phyloP scores from a whole-genome alignment of 306 rosid species.

The Cicer bijugum region DNA sequence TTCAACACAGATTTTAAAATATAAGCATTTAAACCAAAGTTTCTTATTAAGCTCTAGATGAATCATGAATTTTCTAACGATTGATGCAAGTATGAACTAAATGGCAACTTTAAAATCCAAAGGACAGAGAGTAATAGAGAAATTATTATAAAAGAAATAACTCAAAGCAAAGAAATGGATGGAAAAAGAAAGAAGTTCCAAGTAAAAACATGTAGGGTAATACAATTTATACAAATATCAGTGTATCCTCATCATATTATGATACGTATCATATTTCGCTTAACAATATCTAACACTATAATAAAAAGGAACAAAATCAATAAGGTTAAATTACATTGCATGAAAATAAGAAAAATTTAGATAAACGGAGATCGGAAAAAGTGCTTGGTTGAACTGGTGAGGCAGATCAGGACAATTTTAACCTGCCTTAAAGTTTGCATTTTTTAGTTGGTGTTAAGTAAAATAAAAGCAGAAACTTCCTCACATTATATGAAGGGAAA shows the following conservation, averaged over 20 bases:
- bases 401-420: constrained; percentile 31
- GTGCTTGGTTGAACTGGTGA: neutral
- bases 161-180: neutral
- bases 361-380: constrained; percentile 8
- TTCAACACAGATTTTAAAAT: neutral
- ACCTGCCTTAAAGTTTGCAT: constrained; percentile 19
- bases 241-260: neutral
- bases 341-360: constrained; percentile 3
- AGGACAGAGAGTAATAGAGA: neutral
- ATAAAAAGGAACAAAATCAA: constrained; percentile 19
- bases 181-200: constrained; percentile 27
- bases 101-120: constrained; percentile 13
- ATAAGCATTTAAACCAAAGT: neutral
- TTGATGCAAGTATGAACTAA: neutral
- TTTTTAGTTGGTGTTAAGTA: neutral
- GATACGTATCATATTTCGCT: constrained; percentile 33
- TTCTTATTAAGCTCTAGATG: constrained; percentile 21
- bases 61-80: constrained; percentile 9
- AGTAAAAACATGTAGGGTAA: neutral
- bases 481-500: neutral
- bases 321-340: neutral
- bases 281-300: constrained; percentile 16
- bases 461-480: constrained; percentile 24
- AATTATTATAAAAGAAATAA: neutral
- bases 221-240: neutral